Percentiles rank a stretch among this genome's conserved stretches.
phyloP scores from a whole-genome alignment of 192 early-diverging fungal genomes.

The Mortierella alpina region DNA sequence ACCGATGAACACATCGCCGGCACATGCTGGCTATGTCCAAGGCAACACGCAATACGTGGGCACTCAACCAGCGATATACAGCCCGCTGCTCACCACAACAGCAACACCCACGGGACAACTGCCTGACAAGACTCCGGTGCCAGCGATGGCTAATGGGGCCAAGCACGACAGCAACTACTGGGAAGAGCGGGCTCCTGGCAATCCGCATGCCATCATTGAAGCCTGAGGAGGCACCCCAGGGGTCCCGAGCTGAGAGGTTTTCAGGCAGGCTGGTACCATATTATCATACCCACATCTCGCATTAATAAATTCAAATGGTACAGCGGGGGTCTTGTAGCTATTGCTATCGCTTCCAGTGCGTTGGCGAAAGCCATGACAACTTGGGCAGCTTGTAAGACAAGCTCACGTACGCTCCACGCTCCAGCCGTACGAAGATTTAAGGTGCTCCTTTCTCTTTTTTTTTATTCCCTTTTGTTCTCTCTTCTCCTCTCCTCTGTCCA shows the following conservation, averaged over 20 bases:
- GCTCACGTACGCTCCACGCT: no score
- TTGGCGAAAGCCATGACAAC: no score
- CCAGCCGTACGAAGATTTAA: no score
- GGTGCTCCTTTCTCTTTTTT: slow-evolving; percentile 8
- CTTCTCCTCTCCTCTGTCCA: neutral
- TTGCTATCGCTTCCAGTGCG: no score
- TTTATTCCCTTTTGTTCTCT: neutral
- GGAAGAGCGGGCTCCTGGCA: slow-evolving; percentile 25
- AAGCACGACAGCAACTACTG: slow-evolving; percentile 15
- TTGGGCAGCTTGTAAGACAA: no score
- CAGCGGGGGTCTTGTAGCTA: no score
- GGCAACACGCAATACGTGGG: slow-evolving; percentile 2
- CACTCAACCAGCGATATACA: neutral
- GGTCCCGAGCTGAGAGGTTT: no score
- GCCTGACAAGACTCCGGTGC: no score
- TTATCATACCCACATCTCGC: no score
- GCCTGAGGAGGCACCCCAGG: neutral
- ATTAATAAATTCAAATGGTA: no score
- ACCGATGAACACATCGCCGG: neutral
- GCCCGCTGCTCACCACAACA: neutral
- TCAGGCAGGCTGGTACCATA: no score
- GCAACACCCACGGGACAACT: no score
- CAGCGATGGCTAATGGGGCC: neutral
- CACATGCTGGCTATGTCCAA: neutral
- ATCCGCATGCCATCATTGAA: slow-evolving; percentile 23